phyloP scores from a whole-genome alignment of 495 filamentous ascomycete genomes.

The Penicillium macrosclerotiorum region DNA sequence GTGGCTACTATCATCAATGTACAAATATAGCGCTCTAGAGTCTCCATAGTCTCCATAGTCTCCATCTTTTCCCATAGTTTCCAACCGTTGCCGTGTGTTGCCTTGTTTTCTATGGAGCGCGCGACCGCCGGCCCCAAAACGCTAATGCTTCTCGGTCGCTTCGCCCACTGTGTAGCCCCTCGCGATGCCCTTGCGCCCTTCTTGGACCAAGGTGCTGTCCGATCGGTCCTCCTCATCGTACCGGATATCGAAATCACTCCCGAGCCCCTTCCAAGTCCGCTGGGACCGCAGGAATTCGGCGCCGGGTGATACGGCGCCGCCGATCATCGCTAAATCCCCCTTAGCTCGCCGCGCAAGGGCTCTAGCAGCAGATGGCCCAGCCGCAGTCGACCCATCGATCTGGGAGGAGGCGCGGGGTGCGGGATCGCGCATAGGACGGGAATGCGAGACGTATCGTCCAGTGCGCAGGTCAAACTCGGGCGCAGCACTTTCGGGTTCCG shows the following conservation, averaged over 20 bases:
- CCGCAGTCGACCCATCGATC: constrained; percentile 31
- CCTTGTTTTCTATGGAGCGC: neutral
- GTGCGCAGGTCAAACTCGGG: constrained; percentile 92
- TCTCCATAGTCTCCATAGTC: no score
- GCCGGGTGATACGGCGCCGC: constrained; percentile 81
- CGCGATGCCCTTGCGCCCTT: constrained; percentile 86
- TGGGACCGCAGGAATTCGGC: constrained; percentile 82
- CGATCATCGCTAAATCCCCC: constrained; percentile 70
- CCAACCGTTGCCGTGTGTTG: neutral
- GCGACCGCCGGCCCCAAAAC: neutral
- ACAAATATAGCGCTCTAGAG: no score
- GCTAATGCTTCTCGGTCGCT: constrained; percentile 38
- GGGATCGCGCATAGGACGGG: constrained; percentile 69
- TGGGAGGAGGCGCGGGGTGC: constrained; percentile 30
- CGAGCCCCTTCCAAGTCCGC: constrained; percentile 88
- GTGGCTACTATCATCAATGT: no score
- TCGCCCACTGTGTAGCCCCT: constrained; percentile 82
- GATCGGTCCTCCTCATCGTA: constrained; percentile 58
- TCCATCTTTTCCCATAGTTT: neutral
- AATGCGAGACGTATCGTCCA: constrained; percentile 78
- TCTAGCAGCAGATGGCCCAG: constrained; percentile 30
- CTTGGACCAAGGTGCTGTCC: constrained; percentile 61
- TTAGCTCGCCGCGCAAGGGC: constrained; percentile 61
- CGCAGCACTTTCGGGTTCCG: constrained; percentile 66
- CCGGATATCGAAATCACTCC: constrained; percentile 74